Conservation (phyloP, 192 early-diverging fungal species). For the Spinellus fusiger region DNA sequence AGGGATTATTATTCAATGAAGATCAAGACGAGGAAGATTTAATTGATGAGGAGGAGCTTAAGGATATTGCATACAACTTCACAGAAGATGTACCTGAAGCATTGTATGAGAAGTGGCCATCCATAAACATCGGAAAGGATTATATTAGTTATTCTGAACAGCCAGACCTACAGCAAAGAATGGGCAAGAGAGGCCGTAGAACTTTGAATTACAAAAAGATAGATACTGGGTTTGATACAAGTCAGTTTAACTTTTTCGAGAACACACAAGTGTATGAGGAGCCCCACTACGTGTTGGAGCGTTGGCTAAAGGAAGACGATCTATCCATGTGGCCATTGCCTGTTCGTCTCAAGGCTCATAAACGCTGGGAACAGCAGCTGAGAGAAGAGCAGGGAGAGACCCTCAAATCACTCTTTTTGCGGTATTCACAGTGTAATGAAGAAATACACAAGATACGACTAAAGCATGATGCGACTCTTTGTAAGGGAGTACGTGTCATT, state of each 20-base stretch:
- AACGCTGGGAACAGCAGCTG: conserved; percentile 15
- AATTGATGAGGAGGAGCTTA: conserved; percentile 44
- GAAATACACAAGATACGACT: conserved; percentile 15
- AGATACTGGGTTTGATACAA: background rate
- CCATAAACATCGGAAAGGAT: conserved; percentile 10
- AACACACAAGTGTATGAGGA: conserved; percentile 1
- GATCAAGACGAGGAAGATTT: conserved; percentile 36
- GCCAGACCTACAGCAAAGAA: background rate
- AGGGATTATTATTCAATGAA: conserved; percentile 32
- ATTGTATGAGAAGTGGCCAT: conserved; percentile 8
- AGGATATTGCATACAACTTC: conserved; percentile 37
- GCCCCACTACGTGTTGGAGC: conserved; percentile 2
- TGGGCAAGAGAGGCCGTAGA: no score
- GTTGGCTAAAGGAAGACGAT: conserved; percentile 23
- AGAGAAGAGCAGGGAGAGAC: conserved; percentile 4
- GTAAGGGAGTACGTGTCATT: conserved; percentile 32
- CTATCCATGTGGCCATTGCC: conserved; percentile 29
- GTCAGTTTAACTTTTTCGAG: conserved; percentile 6
- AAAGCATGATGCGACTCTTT: conserved; percentile 20
- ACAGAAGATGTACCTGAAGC: conserved; percentile 12
- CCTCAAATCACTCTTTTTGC: conserved; percentile 8
- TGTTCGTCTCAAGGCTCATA: conserved; percentile 23
- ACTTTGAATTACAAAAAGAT: conserved; percentile 22
- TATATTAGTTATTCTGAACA: conserved; percentile 2
- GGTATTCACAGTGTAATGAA: conserved; percentile 9